Percentiles rank a stretch among this genome's conserved stretches.
Evolutionary conservation across 1,284 basidiomycete species (phyloP).

Genomic region (Puccinia novopanici): DNA sequence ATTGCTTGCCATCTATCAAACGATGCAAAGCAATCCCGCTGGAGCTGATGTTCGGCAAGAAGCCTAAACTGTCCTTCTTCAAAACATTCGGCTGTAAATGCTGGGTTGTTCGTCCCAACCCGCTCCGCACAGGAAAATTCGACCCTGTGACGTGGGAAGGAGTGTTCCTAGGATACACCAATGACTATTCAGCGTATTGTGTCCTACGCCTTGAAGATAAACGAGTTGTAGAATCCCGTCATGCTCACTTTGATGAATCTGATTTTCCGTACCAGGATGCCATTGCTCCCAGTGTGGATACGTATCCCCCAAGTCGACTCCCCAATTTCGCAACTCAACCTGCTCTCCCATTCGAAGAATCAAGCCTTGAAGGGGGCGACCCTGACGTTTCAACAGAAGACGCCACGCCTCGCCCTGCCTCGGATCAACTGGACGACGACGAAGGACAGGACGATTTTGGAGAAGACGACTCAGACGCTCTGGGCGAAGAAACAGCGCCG

Average conservation of each 20-base stretch:
- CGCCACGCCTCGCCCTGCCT: too few relatives aligned
- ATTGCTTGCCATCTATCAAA: neutral
- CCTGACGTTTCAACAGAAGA: neutral
- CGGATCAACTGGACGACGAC: neutral
- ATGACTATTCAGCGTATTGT: neutral
- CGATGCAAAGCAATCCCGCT: neutral
- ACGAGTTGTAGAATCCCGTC: neutral
- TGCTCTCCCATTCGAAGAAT: neutral
- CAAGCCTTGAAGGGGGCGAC: too few relatives aligned
- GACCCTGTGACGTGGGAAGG: neutral
- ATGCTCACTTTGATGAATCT: neutral
- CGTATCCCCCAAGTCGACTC: neutral
- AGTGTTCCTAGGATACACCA: neutral
- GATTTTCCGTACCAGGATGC: neutral
- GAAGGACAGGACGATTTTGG: neutral
- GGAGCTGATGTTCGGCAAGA: neutral
- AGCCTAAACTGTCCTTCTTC: neutral
- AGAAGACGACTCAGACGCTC: too few relatives aligned
- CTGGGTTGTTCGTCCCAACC: neutral
- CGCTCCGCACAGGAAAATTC: neutral
- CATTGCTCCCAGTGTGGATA: too few relatives aligned
- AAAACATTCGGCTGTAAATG: neutral
- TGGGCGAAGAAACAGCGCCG: too few relatives aligned
- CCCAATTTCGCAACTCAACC: neutral
- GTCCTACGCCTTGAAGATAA: neutral